phyloP scores from a whole-genome alignment of 2,329 filamentous ascomycete species.

The Paraphoma sp. region DNA sequence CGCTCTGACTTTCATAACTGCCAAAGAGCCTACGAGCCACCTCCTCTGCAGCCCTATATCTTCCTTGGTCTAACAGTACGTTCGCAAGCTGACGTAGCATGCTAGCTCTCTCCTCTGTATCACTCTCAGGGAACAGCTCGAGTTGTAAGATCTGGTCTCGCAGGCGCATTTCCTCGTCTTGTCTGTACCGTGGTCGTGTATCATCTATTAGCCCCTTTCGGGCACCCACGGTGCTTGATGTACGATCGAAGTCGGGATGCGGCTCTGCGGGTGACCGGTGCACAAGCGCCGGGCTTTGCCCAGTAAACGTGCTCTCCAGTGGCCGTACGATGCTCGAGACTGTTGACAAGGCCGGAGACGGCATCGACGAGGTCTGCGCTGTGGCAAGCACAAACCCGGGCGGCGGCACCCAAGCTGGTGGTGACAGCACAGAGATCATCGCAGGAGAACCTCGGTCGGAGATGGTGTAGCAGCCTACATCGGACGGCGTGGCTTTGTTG shows the following conservation, averaged over 20 bases:
- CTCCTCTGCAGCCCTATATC: slow-evolving; percentile 22
- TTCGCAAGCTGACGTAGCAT: slow-evolving; percentile 10
- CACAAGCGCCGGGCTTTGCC: slow-evolving; percentile 20
- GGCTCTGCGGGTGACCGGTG: slow-evolving; percentile 13
- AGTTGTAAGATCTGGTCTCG: slow-evolving; percentile 13
- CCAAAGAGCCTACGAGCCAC: slow-evolving; percentile 18
- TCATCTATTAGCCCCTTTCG: neutral
- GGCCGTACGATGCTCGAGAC: slow-evolving; percentile 20
- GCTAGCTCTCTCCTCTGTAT: slow-evolving; percentile 4
- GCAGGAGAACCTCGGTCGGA: slow-evolving; percentile 21
- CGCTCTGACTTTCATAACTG: slow-evolving; percentile 4
- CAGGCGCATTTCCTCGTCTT: slow-evolving; percentile 17
- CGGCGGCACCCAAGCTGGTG: slow-evolving; percentile 6
- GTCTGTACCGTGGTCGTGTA: slow-evolving; percentile 12
- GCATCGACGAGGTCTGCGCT: slow-evolving; percentile 10
- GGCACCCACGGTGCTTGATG: neutral
- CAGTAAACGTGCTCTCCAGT: slow-evolving; percentile 18
- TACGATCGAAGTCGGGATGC: neutral
- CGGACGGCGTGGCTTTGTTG: slow-evolving; percentile 23
- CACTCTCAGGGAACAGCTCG: slow-evolving; percentile 7
- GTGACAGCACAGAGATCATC: slow-evolving; percentile 7
- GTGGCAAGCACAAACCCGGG: neutral
- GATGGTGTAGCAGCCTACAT: slow-evolving; percentile 18
- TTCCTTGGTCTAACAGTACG: slow-evolving; percentile 21
- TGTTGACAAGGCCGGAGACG: slow-evolving; percentile 20